Conservation (phyloP, 2,329 filamentous ascomycete species). For the Fusarium begoniae region DNA sequence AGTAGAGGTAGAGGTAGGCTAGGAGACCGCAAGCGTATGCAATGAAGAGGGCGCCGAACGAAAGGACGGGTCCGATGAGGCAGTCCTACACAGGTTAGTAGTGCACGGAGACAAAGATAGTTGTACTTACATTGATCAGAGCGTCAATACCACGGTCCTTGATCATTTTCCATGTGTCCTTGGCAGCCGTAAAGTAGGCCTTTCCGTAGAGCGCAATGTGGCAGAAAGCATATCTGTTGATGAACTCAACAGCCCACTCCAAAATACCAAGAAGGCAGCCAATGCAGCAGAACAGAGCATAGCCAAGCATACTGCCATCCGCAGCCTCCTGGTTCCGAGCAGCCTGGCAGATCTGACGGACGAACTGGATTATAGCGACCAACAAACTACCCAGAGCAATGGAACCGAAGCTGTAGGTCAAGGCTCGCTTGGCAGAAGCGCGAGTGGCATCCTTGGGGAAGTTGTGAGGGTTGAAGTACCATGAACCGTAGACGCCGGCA, state of each 20-base stretch:
- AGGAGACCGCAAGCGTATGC: constrained; percentile 84
- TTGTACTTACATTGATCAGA: constrained; percentile 71
- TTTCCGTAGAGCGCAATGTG: constrained; percentile 95
- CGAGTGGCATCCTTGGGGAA: constrained; percentile 83
- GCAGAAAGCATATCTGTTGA: constrained; percentile 92
- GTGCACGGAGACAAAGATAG: accelerated
- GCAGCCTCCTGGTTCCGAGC: constrained; percentile 69
- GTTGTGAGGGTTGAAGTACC: constrained; percentile 82
- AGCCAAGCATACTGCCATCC: constrained; percentile 74
- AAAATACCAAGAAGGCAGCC: constrained; percentile 80
- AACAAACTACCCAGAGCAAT: constrained; percentile 87
- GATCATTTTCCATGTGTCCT: constrained; percentile 91
- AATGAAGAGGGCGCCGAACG: constrained; percentile 83
- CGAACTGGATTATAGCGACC: constrained; percentile 85
- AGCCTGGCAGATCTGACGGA: constrained; percentile 84
- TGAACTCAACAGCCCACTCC: constrained; percentile 86
- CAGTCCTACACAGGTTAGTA: constrained; percentile 66
- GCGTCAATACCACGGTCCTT: constrained; percentile 91
- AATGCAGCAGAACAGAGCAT: constrained; percentile 76
- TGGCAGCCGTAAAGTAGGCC: constrained; percentile 84
- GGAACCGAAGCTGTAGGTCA: constrained; percentile 93
- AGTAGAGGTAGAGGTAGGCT: constrained; percentile 86
- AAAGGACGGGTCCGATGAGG: constrained; percentile 77
- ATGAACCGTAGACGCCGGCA: constrained; percentile 88
- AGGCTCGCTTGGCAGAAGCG: constrained; percentile 80